These are phyloP conservation scores for Gracilaria vermiculophylla DNA, from an alignment of 23 red algal genomes.

Conservation along the genomic window DNA sequence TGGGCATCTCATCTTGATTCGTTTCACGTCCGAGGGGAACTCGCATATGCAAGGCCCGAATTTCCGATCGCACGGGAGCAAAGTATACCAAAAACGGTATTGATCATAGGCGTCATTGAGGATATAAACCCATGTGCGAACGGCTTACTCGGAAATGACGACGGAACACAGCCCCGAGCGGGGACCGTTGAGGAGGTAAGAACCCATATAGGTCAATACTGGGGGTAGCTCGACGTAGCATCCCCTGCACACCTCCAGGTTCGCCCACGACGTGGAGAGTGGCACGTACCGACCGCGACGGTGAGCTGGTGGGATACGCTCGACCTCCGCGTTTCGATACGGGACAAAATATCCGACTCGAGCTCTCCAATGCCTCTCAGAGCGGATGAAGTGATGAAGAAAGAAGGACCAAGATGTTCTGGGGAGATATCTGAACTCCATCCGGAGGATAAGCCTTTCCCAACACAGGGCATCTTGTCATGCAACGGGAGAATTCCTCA, in stretches of 20 bases:
- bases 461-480: not conserved
- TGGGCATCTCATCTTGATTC: too few species aligned
- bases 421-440: not conserved
- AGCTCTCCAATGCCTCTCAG: too few species aligned
- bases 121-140: too few species aligned
- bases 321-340: not conserved
- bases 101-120: too few species aligned
- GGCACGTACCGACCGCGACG: not conserved
- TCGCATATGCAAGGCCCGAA: not conserved
- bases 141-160: too few species aligned
- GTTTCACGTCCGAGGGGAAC: not conserved
- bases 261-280: not conserved
- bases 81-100: not conserved
- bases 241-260: not conserved
- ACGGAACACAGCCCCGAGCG: slow-evolving; percentile 10
- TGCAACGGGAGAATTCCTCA: not conserved
- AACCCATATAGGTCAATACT: not conserved
- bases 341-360: slow-evolving; percentile 1
- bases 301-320: not conserved
- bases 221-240: not conserved
- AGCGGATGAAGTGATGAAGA: too few species aligned
- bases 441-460: not conserved
- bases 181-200: not conserved
- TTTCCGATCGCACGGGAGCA: not conserved
- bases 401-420: too few species aligned